Percentiles rank a stretch among this genome's conserved stretches.
phyloP scores from a whole-genome alignment of 2,329 filamentous ascomycete genomes.

The Coniochaeta sp. region DNA sequence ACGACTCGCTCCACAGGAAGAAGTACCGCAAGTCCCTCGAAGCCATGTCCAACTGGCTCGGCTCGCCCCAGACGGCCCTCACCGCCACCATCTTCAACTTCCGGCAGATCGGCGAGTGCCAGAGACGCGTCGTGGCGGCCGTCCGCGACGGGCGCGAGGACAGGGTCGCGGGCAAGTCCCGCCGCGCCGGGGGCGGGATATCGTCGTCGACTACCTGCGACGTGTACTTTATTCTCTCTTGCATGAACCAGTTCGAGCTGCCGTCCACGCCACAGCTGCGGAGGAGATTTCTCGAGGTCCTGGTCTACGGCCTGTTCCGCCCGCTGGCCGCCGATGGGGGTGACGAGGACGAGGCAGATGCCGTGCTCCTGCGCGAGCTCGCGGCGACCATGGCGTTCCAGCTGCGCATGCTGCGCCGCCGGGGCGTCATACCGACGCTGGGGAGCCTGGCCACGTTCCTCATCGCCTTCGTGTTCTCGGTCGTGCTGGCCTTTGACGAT shows the following conservation, averaged over 20 bases:
- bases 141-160: background rate
- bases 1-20: conserved; percentile 3
- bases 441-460: conserved; percentile 34
- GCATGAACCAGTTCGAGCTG: conserved; percentile 34
- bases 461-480: conserved; percentile 18
- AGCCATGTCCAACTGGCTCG: conserved; percentile 4
- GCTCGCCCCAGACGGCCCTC: conserved; percentile 3
- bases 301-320: conserved; percentile 13
- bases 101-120: conserved; percentile 1
- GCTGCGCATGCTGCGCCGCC: conserved; percentile 28
- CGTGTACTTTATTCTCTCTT: conserved; percentile 33
- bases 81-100: conserved; percentile 5
- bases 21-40: conserved; percentile 2
- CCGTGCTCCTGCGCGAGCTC: conserved; percentile 2
- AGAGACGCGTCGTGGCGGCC: conserved; percentile 8
- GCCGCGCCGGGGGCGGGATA: background rate
- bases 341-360: background rate
- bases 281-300: conserved; percentile 7
- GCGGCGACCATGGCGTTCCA: conserved; percentile 26
- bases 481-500: conserved; percentile 18
- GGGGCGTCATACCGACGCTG: conserved; percentile 28
- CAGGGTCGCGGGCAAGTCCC: background rate
- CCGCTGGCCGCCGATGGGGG: conserved; percentile 2
- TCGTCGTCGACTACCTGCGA: conserved; percentile 15
- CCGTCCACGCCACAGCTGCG: conserved; percentile 8